phyloP scores from a whole-genome alignment of 2,329 filamentous ascomycete species.

The Fusarium pseudograminearum region DNA sequence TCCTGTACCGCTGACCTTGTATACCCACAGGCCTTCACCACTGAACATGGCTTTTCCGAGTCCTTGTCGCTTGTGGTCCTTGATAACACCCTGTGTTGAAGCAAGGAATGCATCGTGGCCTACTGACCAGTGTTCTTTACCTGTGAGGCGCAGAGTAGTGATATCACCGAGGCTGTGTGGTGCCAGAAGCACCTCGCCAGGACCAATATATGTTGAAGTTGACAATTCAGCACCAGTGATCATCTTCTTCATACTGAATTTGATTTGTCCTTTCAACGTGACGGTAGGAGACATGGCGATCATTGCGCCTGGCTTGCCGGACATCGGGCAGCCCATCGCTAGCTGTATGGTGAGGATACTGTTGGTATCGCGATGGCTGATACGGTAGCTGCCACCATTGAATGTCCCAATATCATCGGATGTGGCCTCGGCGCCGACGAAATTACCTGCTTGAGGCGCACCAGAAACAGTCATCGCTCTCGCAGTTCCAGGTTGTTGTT shows the following conservation, averaged over 20 bases:
- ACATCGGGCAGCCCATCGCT: constrained; percentile 87
- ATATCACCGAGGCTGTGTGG: constrained; percentile 87
- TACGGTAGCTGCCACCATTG: constrained; percentile 93
- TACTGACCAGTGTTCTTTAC: constrained; percentile 82
- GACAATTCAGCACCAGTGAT: constrained; percentile 83
- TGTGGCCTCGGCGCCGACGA: constrained; percentile 70
- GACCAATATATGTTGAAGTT: constrained; percentile 85
- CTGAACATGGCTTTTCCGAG: constrained; percentile 93
- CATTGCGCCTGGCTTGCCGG: constrained; percentile 87
- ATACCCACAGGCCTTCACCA: constrained; percentile 91
- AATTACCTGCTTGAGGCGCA: constrained; percentile 64
- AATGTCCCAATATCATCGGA: constrained; percentile 94
- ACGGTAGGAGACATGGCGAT: constrained; percentile 94
- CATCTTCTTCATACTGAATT: constrained; percentile 94
- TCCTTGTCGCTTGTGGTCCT: constrained; percentile 87
- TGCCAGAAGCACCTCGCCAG: constrained; percentile 88
- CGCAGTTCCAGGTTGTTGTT: constrained; percentile 40
- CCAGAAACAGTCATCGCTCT: constrained; percentile 53
- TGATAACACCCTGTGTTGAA: constrained; percentile 86
- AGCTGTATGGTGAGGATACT: constrained; percentile 90
- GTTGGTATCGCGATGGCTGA: constrained; percentile 92
- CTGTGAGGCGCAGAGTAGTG: constrained; percentile 79
- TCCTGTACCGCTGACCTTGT: constrained; percentile 84
- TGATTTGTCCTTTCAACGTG: constrained; percentile 83
- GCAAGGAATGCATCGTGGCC: constrained; percentile 90